Percentiles rank a stretch among this genome's conserved stretches.
These are phyloP conservation scores for Ormosia emarginata DNA, from an alignment of 306 rosid genomes.

Conservation along the genomic window DNA sequence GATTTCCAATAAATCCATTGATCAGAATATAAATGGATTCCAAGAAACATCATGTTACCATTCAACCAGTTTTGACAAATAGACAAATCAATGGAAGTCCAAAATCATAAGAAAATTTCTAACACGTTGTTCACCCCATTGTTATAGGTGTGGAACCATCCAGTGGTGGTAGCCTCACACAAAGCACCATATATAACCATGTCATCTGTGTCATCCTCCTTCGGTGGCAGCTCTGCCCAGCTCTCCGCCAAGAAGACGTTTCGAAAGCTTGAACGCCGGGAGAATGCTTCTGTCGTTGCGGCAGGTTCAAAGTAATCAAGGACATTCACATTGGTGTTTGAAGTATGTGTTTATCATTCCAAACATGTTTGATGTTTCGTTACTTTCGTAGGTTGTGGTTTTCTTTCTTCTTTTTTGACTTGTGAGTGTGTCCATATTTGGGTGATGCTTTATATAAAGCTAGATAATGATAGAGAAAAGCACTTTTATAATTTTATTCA, in stretches of 20 bases:
- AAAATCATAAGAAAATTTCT: too few species aligned
- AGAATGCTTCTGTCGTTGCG: not conserved
- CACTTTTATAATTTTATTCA: not conserved
- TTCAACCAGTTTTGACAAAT: too few species aligned
- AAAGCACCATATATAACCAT: constrained; percentile 31
- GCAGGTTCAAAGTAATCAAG: not conserved
- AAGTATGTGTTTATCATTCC: constrained; percentile 6
- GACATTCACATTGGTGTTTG: not conserved
- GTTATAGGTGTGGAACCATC: constrained; percentile 11
- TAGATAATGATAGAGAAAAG: not conserved
- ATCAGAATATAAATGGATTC: too few species aligned
- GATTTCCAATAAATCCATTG: too few species aligned
- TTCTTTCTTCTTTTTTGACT: not conserved
- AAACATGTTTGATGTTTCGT: not conserved
- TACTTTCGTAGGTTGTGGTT: not conserved
- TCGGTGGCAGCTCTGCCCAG: constrained; percentile 32
- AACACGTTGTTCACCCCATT: not conserved
- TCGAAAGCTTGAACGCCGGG: not conserved
- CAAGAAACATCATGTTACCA: too few species aligned
- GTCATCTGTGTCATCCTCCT: constrained; percentile 35
- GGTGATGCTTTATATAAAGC: not conserved
- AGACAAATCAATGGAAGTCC: too few species aligned
- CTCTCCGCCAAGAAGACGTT: constrained; percentile 25
- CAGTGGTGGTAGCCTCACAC: constrained; percentile 25
- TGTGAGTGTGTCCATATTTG: not conserved